Evolutionary conservation across 1,139 yeast genomes (phyloP).

Genomic region (Taiozyma sp.): DNA sequence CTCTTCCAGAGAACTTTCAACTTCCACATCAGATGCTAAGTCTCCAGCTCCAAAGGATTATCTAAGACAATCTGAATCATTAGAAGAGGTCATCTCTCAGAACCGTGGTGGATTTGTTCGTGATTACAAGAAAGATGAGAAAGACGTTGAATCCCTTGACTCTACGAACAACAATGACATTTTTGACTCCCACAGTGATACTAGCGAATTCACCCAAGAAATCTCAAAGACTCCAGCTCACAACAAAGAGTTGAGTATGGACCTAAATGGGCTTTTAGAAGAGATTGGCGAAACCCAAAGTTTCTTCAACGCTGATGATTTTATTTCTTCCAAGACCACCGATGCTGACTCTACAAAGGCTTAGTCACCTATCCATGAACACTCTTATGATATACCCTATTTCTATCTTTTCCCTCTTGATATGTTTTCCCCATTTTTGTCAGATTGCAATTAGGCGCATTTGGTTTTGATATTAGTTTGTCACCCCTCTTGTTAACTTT

Average conservation of each 20-base stretch:
- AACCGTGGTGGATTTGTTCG: conserved; percentile 16
- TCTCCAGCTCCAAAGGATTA: not conserved
- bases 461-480: not conserved
- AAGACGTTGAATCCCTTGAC: conserved; percentile 1
- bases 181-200: conserved; percentile 7
- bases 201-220: conserved; percentile 14
- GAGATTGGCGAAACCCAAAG: conserved; percentile 17
- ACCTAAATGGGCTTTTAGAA: conserved; percentile 18
- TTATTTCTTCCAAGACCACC: not conserved
- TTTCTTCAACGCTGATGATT: conserved; percentile 1
- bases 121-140: conserved; percentile 6
- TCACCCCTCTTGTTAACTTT: not conserved
- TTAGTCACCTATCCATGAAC: not conserved
- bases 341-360: not conserved
- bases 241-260: conserved; percentile 5
- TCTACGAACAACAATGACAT: not conserved
- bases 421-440: not conserved
- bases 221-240: conserved; percentile 5
- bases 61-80: not conserved
- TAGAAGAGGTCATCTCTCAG: conserved; percentile 4
- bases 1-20: not conserved
- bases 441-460: not conserved
- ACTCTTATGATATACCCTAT: not conserved
- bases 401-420: not conserved
- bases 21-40: conserved; percentile 2